These are phyloP conservation scores for Cucurbita pepo DNA, from an alignment of 306 rosid genomes.

Conservation along the genomic window DNA sequence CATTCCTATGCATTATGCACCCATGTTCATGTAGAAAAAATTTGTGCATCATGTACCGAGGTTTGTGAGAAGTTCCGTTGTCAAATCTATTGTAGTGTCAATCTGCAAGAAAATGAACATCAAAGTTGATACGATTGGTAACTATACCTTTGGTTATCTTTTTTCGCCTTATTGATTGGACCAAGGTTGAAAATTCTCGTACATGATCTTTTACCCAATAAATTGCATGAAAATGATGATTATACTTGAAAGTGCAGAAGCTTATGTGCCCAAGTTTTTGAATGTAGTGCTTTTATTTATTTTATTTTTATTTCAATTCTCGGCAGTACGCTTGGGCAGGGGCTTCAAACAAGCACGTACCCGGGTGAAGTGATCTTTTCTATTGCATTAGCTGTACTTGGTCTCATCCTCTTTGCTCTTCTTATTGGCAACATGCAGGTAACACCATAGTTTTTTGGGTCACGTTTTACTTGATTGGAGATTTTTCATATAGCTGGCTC, in stretches of 20 bases:
- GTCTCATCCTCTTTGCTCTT: conserved; percentile 95
- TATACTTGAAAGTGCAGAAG: background rate
- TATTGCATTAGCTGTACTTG: conserved; percentile 68
- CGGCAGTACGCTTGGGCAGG: conserved; percentile 95
- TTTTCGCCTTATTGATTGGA: background rate
- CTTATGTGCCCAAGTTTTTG: background rate
- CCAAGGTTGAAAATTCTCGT: background rate
- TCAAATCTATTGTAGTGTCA: background rate
- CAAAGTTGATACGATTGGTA: background rate
- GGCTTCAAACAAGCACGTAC: conserved; percentile 85
- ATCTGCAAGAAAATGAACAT: background rate
- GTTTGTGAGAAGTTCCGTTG: background rate
- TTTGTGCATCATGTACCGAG: background rate
- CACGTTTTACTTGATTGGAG: too few relatives aligned
- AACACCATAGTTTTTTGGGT: background rate
- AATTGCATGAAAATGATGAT: background rate
- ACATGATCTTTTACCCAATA: background rate
- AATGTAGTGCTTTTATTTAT: background rate
- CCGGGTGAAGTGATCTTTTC: conserved; percentile 91
- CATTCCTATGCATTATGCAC: background rate
- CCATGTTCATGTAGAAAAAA: background rate
- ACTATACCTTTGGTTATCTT: background rate
- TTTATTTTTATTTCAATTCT: conserved; percentile 6
- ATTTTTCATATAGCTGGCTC: too few relatives aligned
- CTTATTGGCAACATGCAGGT: conserved; percentile 99